Evolutionary conservation across 75 land plant genomes (phyloP), one percentile per base, ranked within the genome.

Genomic region (Pinus tabuliformis): DNA sequence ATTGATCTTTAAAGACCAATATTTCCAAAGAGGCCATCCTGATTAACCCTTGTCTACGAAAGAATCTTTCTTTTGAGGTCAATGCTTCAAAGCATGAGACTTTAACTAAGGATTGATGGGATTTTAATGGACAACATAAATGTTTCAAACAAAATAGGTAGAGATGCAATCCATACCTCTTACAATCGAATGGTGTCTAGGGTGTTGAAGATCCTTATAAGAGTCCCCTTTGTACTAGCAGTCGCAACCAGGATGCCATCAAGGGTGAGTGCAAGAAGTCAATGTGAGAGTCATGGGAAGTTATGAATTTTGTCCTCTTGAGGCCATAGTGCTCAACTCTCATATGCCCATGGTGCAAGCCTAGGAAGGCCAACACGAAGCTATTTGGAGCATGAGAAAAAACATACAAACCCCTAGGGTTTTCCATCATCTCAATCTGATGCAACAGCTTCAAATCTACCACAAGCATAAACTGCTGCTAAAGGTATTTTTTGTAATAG

Each of bases 221-320:
- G 45, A 39, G 45, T 39, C 1, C 45, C 5, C 45, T 39, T 39
- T 1, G 75, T 76, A 73, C 98, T 95, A 7, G 98, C 90, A 68
- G 98, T 92, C 54, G 95, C 98, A 81, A 95, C 84, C 49, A 95
- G 88, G 36, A 85, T 83, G 2, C 93, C 98, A 80, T 92, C 88
- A 76, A 78, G 52, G 8, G 93, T 87, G 73, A 92, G 79, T 11
- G 87, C 81, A 45, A 95, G 16, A 60, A 89, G 89, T 11, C 86
- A 39, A 95, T 75, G 3, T 83, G 70, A 36, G 91, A 84, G 24
- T 91, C 93, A 77, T 95, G 98, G 1, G 90, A 95, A 78, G 76
- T 74, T n/a, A 95, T 80, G 58, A 92, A 83, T 85, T 89, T 22
- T n/a, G 86, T 85, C 86, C 80, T 85, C 81, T 86, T 90, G 68